These are phyloP conservation scores for Cyclotella kingstonii DNA, from an alignment of 108 stramenopile species.

Conservation along the genomic window DNA sequence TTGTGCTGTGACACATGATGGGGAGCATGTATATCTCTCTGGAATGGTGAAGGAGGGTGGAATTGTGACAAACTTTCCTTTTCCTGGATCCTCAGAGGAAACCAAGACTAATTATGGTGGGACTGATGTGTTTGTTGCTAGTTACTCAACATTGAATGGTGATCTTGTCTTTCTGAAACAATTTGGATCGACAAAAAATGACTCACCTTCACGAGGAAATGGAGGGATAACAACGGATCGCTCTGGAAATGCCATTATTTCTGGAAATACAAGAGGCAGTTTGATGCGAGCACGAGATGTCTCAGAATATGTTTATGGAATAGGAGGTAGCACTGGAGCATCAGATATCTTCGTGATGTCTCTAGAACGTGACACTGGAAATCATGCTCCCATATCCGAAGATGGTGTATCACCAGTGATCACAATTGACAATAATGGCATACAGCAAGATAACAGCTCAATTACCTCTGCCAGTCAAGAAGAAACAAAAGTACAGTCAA, in stretches of 20 bases:
- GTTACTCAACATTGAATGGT: slow-evolving; percentile 41
- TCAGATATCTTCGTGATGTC: slow-evolving; percentile 58
- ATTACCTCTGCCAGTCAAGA: background rate
- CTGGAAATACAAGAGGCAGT: slow-evolving; percentile 52
- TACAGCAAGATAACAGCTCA: background rate
- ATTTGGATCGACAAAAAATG: slow-evolving; percentile 49
- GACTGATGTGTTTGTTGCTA: slow-evolving; percentile 54
- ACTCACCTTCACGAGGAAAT: slow-evolving; percentile 48
- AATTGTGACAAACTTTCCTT: slow-evolving; percentile 38
- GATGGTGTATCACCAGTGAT: slow-evolving; percentile 8
- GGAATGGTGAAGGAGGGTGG: slow-evolving; percentile 56
- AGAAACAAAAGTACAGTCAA: background rate
- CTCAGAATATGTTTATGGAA: slow-evolving; percentile 32
- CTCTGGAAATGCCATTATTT: slow-evolving; percentile 48
- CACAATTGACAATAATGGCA: slow-evolving; percentile 2
- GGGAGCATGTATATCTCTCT: slow-evolving; percentile 52
- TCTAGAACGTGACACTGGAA: slow-evolving; percentile 34
- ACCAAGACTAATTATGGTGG: slow-evolving; percentile 30
- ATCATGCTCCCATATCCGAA: slow-evolving; percentile 24
- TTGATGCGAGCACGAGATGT: slow-evolving; percentile 40
- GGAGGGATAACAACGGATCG: slow-evolving; percentile 47
- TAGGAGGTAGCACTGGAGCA: slow-evolving; percentile 15
- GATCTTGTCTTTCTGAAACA: slow-evolving; percentile 41
- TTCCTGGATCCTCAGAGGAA: slow-evolving; percentile 1
- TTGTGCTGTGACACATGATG: slow-evolving; percentile 64